These are phyloP conservation scores for Talaromyces thailandensis DNA, from an alignment of 495 filamentous ascomycete genomes.

Conservation along the genomic window DNA sequence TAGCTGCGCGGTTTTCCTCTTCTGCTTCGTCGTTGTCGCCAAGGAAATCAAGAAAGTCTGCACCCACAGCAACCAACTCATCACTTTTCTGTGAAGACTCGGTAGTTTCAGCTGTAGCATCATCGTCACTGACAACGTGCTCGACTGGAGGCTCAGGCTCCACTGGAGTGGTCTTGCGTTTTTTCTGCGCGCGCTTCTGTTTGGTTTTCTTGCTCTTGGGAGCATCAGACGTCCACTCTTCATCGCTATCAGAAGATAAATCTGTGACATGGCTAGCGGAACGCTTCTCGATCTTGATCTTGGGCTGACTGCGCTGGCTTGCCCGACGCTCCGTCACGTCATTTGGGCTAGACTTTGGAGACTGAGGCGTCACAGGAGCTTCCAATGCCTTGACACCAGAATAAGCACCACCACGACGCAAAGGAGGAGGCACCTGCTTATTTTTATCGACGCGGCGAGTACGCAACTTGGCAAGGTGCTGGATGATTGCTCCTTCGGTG, in stretches of 20 bases:
- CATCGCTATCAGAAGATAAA: background rate
- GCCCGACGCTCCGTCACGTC: background rate
- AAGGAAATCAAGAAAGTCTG: background rate
- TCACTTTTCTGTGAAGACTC: background rate
- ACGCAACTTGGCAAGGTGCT: slow-evolving; percentile 40
- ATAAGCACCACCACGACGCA: slow-evolving; percentile 20
- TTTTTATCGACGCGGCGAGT: slow-evolving; percentile 17
- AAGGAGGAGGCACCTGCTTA: slow-evolving; percentile 29
- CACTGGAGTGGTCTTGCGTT: background rate
- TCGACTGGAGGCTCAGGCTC: background rate
- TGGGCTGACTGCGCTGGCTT: slow-evolving; percentile 1
- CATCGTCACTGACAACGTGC: background rate
- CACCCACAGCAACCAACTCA: background rate
- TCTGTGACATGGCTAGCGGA: background rate
- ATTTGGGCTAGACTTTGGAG: background rate
- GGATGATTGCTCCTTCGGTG: slow-evolving; percentile 35
- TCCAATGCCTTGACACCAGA: slow-evolving; percentile 6
- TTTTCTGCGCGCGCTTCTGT: slow-evolving; percentile 1
- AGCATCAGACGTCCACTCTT: background rate
- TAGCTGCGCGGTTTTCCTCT: background rate
- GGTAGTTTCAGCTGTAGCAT: slow-evolving; percentile 1
- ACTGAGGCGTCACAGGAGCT: background rate
- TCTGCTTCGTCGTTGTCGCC: background rate
- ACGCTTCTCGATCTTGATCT: slow-evolving; percentile 5
- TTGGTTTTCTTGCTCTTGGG: slow-evolving; percentile 2